These are phyloP conservation scores for Zea luxurians DNA, from an alignment of 176 grass and related monocot genomes.

Conservation along the genomic window DNA sequence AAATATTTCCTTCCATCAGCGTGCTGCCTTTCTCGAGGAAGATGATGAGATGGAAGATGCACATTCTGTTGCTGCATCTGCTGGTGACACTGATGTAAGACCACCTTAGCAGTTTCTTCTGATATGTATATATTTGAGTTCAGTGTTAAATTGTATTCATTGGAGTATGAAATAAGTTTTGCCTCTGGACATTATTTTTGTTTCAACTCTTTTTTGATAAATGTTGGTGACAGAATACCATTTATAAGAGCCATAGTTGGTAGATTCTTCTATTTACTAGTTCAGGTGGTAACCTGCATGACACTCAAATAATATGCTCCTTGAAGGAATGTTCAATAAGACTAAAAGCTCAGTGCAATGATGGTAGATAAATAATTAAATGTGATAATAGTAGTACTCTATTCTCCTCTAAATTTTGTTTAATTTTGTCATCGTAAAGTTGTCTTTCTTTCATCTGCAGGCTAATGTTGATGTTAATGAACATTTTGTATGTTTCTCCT, in stretches of 20 bases:
- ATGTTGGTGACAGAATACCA: no score
- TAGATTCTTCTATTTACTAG: not conserved
- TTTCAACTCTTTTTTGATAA: not conserved
- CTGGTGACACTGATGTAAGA: constrained; percentile 81
- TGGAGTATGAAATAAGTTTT: not conserved
- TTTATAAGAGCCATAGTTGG: no score
- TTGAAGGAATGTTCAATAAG: constrained; percentile 4
- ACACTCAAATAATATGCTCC: not conserved
- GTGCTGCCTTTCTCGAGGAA: constrained; percentile 87
- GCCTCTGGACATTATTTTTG: not conserved
- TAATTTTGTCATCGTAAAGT: constrained; percentile 17
- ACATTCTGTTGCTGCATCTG: constrained; percentile 78
- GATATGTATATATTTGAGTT: constrained; percentile 25
- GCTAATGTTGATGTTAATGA: constrained; percentile 75
- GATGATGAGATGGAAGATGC: constrained; percentile 98
- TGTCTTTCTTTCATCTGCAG: constrained; percentile 43
- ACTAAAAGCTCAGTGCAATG: not conserved
- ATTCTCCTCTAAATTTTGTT: not conserved
- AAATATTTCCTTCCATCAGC: constrained; percentile 48
- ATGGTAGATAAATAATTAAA: constrained; percentile 20
- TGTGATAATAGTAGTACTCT: not conserved
- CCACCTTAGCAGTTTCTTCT: constrained; percentile 17
- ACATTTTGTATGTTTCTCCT: constrained; percentile 97
- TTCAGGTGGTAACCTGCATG: not conserved
- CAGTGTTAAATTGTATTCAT: not conserved